Conservation (phyloP, 2,329 filamentous ascomycete species). For the Penicillium sp. region DNA sequence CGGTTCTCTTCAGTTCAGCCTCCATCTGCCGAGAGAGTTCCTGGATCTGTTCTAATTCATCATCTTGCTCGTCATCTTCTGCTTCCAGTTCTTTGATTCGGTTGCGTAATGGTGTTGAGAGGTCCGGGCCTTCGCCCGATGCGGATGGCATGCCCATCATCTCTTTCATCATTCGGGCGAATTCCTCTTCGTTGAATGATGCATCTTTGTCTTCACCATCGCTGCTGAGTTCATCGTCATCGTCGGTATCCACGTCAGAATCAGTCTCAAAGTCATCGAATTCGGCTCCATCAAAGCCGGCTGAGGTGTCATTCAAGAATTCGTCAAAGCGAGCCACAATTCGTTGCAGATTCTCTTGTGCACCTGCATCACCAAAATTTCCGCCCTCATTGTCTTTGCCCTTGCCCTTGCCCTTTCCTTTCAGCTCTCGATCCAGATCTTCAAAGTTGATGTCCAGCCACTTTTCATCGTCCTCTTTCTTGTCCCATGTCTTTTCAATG, state of each 20-base stretch:
- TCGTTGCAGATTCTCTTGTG: constrained; percentile 68
- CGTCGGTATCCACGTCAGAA: constrained; percentile 55
- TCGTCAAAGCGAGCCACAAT: constrained; percentile 93
- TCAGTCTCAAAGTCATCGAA: constrained; percentile 71
- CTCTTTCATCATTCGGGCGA: constrained; percentile 83
- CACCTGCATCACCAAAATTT: constrained; percentile 47
- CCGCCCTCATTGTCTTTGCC: constrained; percentile 20
- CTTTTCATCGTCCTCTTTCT: constrained; percentile 75
- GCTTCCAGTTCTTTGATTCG: constrained; percentile 53
- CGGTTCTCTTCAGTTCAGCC: constrained; percentile 48
- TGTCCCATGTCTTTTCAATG: constrained; percentile 67
- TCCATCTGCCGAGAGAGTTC: constrained; percentile 49
- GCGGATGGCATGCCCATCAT: constrained; percentile 72
- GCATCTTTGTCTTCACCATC: constrained; percentile 73
- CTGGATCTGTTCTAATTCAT: constrained; percentile 57
- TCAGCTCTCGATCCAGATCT: constrained; percentile 81
- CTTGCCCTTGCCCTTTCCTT: constrained; percentile 52
- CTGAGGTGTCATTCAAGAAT: constrained; percentile 83
- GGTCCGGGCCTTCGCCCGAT: constrained; percentile 24
- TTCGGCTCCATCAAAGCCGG: constrained; percentile 76
- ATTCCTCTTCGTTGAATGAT: constrained; percentile 81
- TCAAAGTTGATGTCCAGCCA: constrained; percentile 93
- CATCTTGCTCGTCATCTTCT: constrained; percentile 48
- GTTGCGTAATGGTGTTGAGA: constrained; percentile 23
- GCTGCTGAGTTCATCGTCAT: constrained; percentile 57